Percentiles rank a stretch among this genome's conserved stretches.
phyloP scores from a whole-genome alignment of 2,329 filamentous ascomycete species.

The Nothopassalora personata region DNA sequence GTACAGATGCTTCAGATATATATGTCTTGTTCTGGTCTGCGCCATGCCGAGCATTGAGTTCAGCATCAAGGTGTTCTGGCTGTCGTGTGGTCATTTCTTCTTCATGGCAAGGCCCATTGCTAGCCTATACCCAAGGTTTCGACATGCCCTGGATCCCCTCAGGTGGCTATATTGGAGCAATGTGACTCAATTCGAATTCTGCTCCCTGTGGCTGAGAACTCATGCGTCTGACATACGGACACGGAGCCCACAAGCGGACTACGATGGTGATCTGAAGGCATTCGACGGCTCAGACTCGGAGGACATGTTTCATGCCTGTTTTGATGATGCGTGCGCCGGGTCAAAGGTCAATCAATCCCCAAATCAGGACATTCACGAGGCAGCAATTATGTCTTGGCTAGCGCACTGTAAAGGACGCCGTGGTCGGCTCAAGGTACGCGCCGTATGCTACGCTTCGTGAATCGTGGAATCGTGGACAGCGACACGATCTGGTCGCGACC shows the following conservation, averaged over 20 bases:
- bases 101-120: background rate
- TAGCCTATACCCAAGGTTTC: constrained; percentile 2
- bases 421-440: background rate
- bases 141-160: constrained; percentile 1
- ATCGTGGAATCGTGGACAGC: background rate
- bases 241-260: background rate
- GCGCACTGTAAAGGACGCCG: background rate
- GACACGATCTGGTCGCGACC: background rate
- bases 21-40: background rate
- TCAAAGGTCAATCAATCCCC: background rate
- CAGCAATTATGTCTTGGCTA: background rate
- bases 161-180: constrained; percentile 5
- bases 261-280: background rate
- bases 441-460: background rate
- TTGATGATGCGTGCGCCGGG: background rate
- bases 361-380: background rate
- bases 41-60: background rate
- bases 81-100: background rate
- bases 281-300: background rate
- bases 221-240: background rate
- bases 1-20: background rate
- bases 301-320: background rate
- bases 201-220: background rate
- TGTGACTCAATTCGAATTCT: constrained; percentile 3
- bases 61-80: background rate